A percentile compares a stretch with the other conserved stretches of the same genome.
Evolutionary conservation across 768 basidiomycete genomes (phyloP).

Genomic region (Tulasnella sp.): DNA sequence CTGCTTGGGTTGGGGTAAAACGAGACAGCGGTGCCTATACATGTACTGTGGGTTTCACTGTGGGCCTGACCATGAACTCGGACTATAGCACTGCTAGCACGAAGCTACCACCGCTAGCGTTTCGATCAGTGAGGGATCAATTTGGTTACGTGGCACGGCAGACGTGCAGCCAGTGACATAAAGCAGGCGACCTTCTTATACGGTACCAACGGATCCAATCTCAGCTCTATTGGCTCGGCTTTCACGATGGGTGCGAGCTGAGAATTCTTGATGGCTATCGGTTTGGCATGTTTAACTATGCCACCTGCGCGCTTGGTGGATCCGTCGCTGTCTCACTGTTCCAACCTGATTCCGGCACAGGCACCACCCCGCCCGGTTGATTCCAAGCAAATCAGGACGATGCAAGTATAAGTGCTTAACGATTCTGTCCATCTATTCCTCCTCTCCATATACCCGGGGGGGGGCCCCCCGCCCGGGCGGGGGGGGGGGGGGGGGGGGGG

Average conservation of each 20-base stretch:
- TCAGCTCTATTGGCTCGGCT: too few species aligned
- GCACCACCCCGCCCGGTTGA: not conserved
- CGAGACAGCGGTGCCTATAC: not conserved
- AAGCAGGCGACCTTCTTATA: not conserved
- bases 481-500: too few species aligned
- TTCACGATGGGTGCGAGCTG: conserved; percentile 25
- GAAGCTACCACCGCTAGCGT: not conserved
- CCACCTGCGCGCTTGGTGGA: conserved; percentile 23
- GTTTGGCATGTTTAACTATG: conserved; percentile 28
- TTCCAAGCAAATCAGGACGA: too few species aligned
- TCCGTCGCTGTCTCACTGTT: conserved; percentile 17
- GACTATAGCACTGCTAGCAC: not conserved
- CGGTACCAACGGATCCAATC: not conserved
- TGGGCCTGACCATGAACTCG: not conserved
- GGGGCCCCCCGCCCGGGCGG: too few species aligned
- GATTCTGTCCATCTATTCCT: too few species aligned
- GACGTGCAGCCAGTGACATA: not conserved
- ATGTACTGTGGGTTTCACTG: not conserved
- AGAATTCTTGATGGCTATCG: conserved; percentile 30
- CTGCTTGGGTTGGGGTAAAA: not conserved
- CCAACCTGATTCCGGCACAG: not conserved
- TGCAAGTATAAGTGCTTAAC: too few species aligned
- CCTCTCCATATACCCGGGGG: too few species aligned
- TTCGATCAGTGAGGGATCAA: not conserved
- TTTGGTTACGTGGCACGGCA: not conserved